Evolutionary conservation across 306 rosid genomes (phyloP).

Genomic region (Trifolium pratense): DNA sequence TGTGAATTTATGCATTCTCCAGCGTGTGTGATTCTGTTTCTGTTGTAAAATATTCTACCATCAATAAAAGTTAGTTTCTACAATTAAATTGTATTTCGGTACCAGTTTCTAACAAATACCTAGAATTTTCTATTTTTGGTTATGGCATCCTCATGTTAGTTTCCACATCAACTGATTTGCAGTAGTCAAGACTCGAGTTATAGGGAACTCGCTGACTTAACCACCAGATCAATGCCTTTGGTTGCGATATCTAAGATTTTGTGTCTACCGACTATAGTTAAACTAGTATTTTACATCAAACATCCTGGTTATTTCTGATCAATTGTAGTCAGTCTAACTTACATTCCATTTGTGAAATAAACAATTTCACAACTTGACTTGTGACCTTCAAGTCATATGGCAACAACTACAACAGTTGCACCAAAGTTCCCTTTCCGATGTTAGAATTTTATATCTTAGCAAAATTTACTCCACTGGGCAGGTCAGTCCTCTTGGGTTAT

Average conservation of each 20-base stretch:
- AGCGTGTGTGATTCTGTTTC: no score
- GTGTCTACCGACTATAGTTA: background rate
- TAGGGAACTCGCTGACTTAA: background rate
- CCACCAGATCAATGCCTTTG: background rate
- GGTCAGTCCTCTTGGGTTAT: background rate
- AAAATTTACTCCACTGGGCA: background rate
- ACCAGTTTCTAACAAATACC: background rate
- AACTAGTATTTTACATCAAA: background rate
- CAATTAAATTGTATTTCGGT: no score
- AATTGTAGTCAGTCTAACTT: background rate
- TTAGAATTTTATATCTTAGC: conserved; percentile 1
- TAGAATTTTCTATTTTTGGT: background rate
- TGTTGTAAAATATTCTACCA: no score
- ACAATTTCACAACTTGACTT: background rate
- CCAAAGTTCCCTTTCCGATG: background rate
- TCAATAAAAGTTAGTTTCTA: no score
- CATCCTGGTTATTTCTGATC: background rate
- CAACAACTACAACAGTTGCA: background rate
- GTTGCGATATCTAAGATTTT: no score
- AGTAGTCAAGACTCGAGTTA: background rate
- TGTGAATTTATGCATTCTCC: no score
- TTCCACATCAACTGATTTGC: background rate
- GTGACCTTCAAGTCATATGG: background rate
- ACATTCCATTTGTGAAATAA: background rate
- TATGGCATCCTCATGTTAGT: background rate